Conservation (phyloP, 2,329 filamentous ascomycete species). For the Hymenoscyphus fraxineus region DNA sequence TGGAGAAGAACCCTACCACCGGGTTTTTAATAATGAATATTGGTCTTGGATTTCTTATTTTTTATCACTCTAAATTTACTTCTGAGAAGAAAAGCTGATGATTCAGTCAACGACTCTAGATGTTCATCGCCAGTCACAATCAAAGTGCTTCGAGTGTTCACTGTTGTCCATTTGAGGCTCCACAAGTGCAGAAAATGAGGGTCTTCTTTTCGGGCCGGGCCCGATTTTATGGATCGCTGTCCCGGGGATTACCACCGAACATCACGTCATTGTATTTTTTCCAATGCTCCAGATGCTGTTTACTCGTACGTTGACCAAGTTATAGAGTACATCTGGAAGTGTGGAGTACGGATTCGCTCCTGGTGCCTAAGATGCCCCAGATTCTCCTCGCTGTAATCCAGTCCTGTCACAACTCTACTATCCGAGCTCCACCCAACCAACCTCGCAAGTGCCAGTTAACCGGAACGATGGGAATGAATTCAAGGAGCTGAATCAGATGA, state of each 20-base stretch:
- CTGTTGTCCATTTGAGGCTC: too few relatives aligned
- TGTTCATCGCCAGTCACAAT: too few relatives aligned
- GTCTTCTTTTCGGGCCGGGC: not conserved
- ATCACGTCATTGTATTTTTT: slow-evolving; percentile 1
- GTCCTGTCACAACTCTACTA: not conserved
- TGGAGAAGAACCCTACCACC: too few relatives aligned
- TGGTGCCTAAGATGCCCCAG: not conserved
- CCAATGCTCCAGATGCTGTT: not conserved
- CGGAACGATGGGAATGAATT: not conserved
- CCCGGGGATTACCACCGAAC: not conserved
- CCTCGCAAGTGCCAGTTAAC: not conserved
- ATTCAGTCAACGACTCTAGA: too few relatives aligned
- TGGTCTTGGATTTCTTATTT: too few relatives aligned
- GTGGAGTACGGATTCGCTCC: not conserved
- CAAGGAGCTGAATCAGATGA: not conserved
- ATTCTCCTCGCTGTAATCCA: not conserved
- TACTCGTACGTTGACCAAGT: not conserved
- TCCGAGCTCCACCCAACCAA: not conserved
- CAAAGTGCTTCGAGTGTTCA: too few relatives aligned
- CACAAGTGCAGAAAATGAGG: not conserved
- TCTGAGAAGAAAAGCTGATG: too few relatives aligned
- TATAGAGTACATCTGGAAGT: not conserved
- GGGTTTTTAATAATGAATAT: too few relatives aligned
- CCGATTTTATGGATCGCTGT: not conserved
- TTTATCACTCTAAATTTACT: too few relatives aligned